These are phyloP conservation scores for Naganishia liquefaciens DNA, from an alignment of 1,284 basidiomycete species.

Conservation along the genomic window DNA sequence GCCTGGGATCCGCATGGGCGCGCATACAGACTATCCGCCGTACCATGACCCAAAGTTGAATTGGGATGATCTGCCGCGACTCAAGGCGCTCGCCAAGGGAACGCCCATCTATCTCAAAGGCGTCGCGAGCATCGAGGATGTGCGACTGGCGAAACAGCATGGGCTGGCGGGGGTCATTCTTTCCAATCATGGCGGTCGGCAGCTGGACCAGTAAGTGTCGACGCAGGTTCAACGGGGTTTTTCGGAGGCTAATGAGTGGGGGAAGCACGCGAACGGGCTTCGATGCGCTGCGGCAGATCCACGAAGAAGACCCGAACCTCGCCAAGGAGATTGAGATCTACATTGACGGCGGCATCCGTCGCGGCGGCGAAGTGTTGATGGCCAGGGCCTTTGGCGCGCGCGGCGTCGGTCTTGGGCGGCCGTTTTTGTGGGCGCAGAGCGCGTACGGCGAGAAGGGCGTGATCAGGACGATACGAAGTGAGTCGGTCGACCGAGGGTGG, in stretches of 20 bases:
- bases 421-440: constrained; percentile 55
- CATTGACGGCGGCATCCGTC: constrained; percentile 56
- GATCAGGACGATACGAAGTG: constrained; percentile 54
- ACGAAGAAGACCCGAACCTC: constrained; percentile 50
- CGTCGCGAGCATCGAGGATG: constrained; percentile 53
- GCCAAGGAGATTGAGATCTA: constrained; percentile 54
- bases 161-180: constrained; percentile 48
- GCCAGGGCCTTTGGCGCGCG: constrained; percentile 57
- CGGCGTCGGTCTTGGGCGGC: constrained; percentile 55
- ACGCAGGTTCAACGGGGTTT: too few relatives aligned
- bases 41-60: constrained; percentile 43
- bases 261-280: constrained; percentile 45
- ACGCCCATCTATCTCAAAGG: constrained; percentile 57
- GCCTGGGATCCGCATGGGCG: constrained; percentile 37
- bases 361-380: constrained; percentile 56
- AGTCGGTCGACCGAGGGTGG: constrained; percentile 37
- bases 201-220: constrained; percentile 40
- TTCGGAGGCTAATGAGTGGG: background rate
- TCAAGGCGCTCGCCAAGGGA: constrained; percentile 49
- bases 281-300: constrained; percentile 50
- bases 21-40: constrained; percentile 32
- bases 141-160: constrained; percentile 54
- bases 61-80: constrained; percentile 53
- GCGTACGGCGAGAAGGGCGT: constrained; percentile 54
- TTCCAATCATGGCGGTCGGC: constrained; percentile 53